A percentile compares a stretch with the other conserved stretches of the same genome.
These are phyloP conservation scores for Hericium coralloides DNA, from an alignment of 768 basidiomycete species.

Conservation along the genomic window DNA sequence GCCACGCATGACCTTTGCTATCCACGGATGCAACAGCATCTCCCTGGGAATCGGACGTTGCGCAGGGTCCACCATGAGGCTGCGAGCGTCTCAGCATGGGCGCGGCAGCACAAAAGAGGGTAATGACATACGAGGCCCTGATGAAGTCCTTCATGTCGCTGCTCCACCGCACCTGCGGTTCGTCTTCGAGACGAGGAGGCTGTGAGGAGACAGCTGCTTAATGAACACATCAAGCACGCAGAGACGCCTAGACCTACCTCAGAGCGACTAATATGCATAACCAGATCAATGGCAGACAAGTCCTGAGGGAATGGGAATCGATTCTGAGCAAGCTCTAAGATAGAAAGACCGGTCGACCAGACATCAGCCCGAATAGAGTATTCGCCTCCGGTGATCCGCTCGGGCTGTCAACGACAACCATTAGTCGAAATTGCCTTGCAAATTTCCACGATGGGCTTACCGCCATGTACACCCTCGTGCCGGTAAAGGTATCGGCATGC, in stretches of 20 bases:
- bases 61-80: constrained; percentile 53
- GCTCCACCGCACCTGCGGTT: constrained; percentile 47
- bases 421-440: neutral
- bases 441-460: constrained; percentile 38
- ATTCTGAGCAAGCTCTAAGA: constrained; percentile 83
- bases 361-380: constrained; percentile 93
- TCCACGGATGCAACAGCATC: constrained; percentile 74
- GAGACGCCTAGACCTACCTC: constrained; percentile 35
- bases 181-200: constrained; percentile 68
- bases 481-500: constrained; percentile 85
- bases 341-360: constrained; percentile 88
- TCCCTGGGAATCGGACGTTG: constrained; percentile 69
- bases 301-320: constrained; percentile 87
- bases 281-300: constrained; percentile 75
- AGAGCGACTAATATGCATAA: constrained; percentile 71
- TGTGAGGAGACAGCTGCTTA: constrained; percentile 18
- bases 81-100: constrained; percentile 20
- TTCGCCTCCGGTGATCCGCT: constrained; percentile 77
- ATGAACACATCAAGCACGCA: constrained; percentile 4
- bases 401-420: constrained; percentile 46
- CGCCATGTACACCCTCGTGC: constrained; percentile 93
- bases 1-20: constrained; percentile 55
- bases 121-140: constrained; percentile 51
- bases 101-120: neutral
- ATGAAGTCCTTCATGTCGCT: constrained; percentile 82